Percentiles rank a stretch among this genome's conserved stretches.
These are phyloP conservation scores for Oryza rufipogon DNA, from an alignment of 176 grass and related monocot genomes.

Conservation along the genomic window DNA sequence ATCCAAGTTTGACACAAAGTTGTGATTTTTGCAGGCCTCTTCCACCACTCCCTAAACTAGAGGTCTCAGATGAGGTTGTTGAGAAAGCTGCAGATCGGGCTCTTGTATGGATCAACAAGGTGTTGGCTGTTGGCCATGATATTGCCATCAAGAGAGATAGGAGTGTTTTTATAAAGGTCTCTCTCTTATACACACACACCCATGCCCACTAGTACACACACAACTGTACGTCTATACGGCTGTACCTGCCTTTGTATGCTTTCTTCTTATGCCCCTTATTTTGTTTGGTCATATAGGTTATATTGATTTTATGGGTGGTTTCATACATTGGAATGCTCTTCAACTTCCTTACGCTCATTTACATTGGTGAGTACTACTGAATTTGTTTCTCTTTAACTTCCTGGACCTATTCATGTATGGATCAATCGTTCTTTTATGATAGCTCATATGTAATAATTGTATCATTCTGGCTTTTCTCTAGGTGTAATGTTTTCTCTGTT, in stretches of 20 bases:
- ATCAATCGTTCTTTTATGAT: background rate
- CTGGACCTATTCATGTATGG: background rate
- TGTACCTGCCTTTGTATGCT: constrained; percentile 18
- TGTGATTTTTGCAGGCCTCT: constrained; percentile 65
- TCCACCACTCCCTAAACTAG: constrained; percentile 89
- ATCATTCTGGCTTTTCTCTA: constrained; percentile 37
- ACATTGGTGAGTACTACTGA: constrained; percentile 74
- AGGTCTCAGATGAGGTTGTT: constrained; percentile 72
- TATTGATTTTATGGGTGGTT: constrained; percentile 72
- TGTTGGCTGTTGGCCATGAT: constrained; percentile 73
- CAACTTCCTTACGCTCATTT: constrained; percentile 91
- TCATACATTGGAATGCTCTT: constrained; percentile 81
- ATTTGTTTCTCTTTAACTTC: constrained; percentile 26
- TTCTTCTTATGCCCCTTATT: constrained; percentile 20
- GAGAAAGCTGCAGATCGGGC: constrained; percentile 63
- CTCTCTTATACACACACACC: background rate
- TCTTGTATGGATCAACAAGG: constrained; percentile 68
- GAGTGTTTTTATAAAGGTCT: constrained; percentile 70
- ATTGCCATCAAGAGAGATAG: constrained; percentile 90
- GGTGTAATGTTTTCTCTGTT: constrained; percentile 59
- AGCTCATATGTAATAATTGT: constrained; percentile 14
- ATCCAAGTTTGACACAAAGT: background rate
- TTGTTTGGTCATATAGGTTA: constrained; percentile 50
- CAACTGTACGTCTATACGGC: background rate
- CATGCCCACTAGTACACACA: background rate